These are phyloP conservation scores for Yamadazyma kitorensis DNA, from an alignment of 805 yeast genomes.

Conservation along the genomic window DNA sequence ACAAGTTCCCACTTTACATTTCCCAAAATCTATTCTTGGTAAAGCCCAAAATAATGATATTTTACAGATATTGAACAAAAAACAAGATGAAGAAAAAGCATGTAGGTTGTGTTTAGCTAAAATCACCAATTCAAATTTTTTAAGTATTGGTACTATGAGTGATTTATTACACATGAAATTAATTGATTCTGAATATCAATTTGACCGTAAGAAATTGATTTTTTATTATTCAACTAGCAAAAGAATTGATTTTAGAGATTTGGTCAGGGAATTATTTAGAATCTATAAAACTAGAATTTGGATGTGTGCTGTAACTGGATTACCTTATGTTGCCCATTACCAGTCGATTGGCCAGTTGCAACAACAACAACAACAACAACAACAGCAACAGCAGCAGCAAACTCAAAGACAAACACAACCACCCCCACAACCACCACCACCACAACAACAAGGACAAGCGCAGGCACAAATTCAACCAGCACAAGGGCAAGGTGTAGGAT, in stretches of 20 bases:
- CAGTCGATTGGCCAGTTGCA: conserved; percentile 2
- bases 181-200: conserved; percentile 77
- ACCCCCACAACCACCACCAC: conserved; percentile 1
- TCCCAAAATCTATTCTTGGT: conserved; percentile 66
- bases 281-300: conserved; percentile 53
- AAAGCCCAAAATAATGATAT: conserved; percentile 63
- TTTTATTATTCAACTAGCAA: conserved; percentile 61
- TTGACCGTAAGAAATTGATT: conserved; percentile 73
- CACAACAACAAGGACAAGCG: background rate
- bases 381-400: background rate
- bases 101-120: conserved; percentile 57
- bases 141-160: background rate
- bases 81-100: conserved; percentile 69
- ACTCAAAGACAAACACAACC: conserved; percentile 20
- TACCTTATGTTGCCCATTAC: conserved; percentile 21
- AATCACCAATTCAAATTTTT: conserved; percentile 37
- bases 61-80: conserved; percentile 54
- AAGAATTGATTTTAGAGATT: conserved; percentile 54
- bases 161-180: conserved; percentile 50
- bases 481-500: background rate
- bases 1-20: conserved; percentile 45
- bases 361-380: background rate
- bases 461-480: background rate
- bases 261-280: conserved; percentile 44
- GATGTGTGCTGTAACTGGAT: conserved; percentile 68